Evolutionary conservation across 495 filamentous ascomycete species (phyloP).

Genomic region (Trichoderma erinaceum): DNA sequence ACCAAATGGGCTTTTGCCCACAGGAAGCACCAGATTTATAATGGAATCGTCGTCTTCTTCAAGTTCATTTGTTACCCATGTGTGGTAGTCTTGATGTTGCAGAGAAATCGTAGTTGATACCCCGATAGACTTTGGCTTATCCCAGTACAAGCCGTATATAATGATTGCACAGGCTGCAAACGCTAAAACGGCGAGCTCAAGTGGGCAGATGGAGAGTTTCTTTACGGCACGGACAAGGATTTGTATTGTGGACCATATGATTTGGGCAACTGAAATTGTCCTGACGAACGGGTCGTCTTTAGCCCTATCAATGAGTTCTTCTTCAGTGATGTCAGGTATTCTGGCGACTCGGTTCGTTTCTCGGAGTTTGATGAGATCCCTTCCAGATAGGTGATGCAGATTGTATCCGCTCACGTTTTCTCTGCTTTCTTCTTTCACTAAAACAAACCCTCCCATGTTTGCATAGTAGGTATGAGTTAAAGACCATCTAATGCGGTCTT

Average conservation of each 20-base stretch:
- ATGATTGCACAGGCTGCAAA: neutral
- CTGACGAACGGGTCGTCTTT: neutral
- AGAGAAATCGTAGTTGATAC: neutral
- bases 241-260: neutral
- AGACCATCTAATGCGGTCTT: neutral
- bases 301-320: neutral
- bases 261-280: neutral
- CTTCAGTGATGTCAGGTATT: neutral
- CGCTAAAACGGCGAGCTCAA: neutral
- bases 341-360: neutral
- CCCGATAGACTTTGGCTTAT: neutral
- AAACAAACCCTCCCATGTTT: conserved; percentile 6
- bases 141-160: neutral
- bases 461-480: neutral
- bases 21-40: no score
- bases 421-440: neutral
- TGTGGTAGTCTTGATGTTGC: no score
- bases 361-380: neutral
- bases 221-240: neutral
- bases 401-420: neutral
- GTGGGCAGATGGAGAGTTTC: neutral
- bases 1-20: no score
- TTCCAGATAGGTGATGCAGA: neutral
- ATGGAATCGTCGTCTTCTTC: no score
- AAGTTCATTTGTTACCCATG: no score